These are phyloP conservation scores for Fusarium sp. DNA, from an alignment of 2,329 filamentous ascomycete species.

Conservation along the genomic window DNA sequence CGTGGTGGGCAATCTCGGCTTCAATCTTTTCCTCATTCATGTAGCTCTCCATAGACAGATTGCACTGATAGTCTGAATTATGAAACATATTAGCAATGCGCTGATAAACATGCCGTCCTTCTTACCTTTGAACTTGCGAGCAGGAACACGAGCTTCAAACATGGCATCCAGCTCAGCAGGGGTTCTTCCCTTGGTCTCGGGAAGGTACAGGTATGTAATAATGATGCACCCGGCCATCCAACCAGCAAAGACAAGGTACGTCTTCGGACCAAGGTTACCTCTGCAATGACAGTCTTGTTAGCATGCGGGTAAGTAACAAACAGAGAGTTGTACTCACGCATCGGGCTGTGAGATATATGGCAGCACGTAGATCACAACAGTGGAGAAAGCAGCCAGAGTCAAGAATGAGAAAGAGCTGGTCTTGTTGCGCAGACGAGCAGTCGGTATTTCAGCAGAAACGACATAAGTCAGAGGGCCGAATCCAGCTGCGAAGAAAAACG, in stretches of 20 bases:
- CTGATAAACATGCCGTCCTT: rapidly evolving
- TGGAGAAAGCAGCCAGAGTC: neutral
- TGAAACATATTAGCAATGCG: neutral
- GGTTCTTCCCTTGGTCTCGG: neutral
- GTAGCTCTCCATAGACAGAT: neutral
- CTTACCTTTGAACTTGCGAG: neutral
- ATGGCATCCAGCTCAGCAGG: neutral
- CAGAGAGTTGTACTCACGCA: neutral
- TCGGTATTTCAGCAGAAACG: neutral
- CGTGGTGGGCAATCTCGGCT: neutral
- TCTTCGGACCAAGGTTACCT: neutral
- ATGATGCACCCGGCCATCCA: neutral
- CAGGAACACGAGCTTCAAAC: neutral
- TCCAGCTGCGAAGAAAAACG: neutral
- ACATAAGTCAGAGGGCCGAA: neutral
- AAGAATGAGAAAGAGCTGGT: neutral
- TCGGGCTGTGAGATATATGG: neutral
- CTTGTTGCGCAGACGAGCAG: neutral
- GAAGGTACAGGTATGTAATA: neutral
- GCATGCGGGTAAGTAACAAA: neutral
- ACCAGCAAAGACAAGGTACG: neutral
- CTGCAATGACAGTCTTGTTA: neutral
- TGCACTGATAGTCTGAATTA: neutral
- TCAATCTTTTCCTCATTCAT: neutral
- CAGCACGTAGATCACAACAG: neutral